These are phyloP conservation scores for Phytophthora ramorum DNA, from an alignment of 352 stramenopile species.

Conservation along the genomic window DNA sequence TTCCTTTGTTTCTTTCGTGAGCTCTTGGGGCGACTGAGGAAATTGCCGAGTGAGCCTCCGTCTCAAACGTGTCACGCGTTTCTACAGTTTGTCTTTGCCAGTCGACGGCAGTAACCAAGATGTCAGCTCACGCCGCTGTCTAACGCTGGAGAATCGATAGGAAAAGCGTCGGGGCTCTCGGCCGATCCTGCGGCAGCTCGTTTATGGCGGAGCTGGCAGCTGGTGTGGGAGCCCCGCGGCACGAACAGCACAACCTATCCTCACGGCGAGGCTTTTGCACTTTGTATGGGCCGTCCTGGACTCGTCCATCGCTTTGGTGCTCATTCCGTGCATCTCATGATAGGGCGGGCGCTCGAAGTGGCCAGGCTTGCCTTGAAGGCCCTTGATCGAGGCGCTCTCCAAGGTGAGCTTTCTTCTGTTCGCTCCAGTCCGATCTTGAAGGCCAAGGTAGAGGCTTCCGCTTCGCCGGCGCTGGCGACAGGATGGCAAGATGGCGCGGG, in stretches of 20 bases:
- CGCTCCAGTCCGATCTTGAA: constrained; percentile 13
- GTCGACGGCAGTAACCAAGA: constrained; percentile 27
- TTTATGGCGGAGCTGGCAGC: constrained; percentile 17
- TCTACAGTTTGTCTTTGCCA: constrained; percentile 12
- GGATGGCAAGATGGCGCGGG: background rate
- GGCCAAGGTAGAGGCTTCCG: background rate
- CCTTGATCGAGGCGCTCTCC: background rate
- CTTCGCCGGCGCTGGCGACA: background rate
- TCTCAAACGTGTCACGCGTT: constrained; percentile 15
- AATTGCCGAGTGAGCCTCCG: constrained; percentile 21
- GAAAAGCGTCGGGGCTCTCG: constrained; percentile 1
- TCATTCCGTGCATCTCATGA: constrained; percentile 36
- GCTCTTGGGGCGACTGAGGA: background rate
- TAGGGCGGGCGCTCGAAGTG: constrained; percentile 16
- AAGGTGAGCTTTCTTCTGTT: constrained; percentile 18
- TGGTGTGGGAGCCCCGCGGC: no score
- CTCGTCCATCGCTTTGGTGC: constrained; percentile 2
- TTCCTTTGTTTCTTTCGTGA: constrained; percentile 2
- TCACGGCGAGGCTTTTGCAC: constrained; percentile 1
- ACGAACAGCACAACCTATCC: constrained; percentile 38
- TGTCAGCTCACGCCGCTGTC: constrained; percentile 11
- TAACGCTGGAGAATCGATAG: constrained; percentile 7
- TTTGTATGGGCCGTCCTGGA: constrained; percentile 16
- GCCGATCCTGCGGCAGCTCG: constrained; percentile 15
- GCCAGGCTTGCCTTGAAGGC: background rate